These are phyloP conservation scores for Porphyrellus sp. DNA, from an alignment of 1,284 basidiomycete genomes.

Conservation along the genomic window DNA sequence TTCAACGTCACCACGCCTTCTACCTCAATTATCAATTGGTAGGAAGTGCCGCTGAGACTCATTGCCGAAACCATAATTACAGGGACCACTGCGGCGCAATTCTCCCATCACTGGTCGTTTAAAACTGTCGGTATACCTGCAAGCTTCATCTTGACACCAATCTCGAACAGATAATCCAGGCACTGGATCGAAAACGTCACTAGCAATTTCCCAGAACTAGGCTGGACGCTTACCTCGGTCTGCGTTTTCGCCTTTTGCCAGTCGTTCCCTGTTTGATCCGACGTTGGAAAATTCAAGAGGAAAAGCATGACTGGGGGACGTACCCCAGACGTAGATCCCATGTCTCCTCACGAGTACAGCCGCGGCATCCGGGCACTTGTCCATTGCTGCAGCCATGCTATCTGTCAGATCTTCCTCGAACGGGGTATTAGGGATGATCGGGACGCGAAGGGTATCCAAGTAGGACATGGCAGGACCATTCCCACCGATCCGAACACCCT, in stretches of 20 bases:
- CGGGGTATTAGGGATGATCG: conserved; percentile 87
- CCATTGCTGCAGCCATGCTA: conserved; percentile 82
- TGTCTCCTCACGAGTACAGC: conserved; percentile 79
- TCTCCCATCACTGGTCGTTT: conserved; percentile 15
- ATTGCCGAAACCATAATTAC: no score
- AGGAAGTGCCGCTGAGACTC: no score
- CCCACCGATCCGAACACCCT: conserved; percentile 77
- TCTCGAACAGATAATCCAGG: conserved; percentile 84
- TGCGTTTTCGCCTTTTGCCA: conserved; percentile 91
- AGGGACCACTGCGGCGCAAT: no score
- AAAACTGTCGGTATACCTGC: conserved; percentile 52
- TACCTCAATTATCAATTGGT: background rate
- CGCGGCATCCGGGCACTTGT: conserved; percentile 72
- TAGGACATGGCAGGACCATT: conserved; percentile 71
- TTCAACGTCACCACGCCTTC: background rate
- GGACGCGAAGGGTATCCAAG: conserved; percentile 80
- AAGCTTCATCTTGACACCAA: conserved; percentile 76
- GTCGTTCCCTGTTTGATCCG: conserved; percentile 49
- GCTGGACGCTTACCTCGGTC: conserved; percentile 51
- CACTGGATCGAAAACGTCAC: conserved; percentile 44
- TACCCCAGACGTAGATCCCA: conserved; percentile 84
- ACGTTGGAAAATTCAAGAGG: background rate
- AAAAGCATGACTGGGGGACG: conserved; percentile 21
- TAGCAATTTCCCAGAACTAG: background rate
- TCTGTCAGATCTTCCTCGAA: conserved; percentile 84